Conservation (phyloP, 352 stramenopile species). For the Pythium monospermum region DNA sequence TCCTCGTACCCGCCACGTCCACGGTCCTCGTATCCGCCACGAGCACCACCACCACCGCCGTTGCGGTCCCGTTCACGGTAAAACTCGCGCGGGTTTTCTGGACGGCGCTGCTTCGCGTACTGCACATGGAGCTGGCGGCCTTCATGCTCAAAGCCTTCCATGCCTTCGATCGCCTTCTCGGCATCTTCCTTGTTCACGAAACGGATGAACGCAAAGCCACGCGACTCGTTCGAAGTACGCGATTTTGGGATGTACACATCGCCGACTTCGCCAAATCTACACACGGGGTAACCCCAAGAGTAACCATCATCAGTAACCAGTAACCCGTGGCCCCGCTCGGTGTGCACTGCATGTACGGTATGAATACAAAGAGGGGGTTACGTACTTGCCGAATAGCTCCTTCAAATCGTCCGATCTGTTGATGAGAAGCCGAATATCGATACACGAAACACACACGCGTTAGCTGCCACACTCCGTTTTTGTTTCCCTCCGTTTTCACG, state of each 20-base stretch:
- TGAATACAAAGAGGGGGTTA: no score
- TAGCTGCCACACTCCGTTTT: conserved; percentile 14
- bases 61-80: conserved; percentile 34
- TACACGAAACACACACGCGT: conserved; percentile 16
- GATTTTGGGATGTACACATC: conserved; percentile 82
- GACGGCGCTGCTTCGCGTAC: conserved; percentile 71
- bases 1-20: conserved; percentile 25
- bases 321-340: no score
- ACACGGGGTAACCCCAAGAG: no score
- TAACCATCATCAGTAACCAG: no score
- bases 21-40: conserved; percentile 20
- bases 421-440: conserved; percentile 2
- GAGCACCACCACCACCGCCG: conserved; percentile 3
- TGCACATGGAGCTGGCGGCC: conserved; percentile 67
- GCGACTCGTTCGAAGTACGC: conserved; percentile 69
- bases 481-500: neutral
- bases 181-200: conserved; percentile 87
- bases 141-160: conserved; percentile 71
- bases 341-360: no score
- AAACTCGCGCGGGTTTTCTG: conserved; percentile 72
- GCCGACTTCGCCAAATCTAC: conserved; percentile 61
- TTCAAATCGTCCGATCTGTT: conserved; percentile 29
- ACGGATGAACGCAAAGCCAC: conserved; percentile 84
- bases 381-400: conserved; percentile 67
- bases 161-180: conserved; percentile 79